phyloP scores from a whole-genome alignment of 2,329 filamentous ascomycete genomes.

The Claviceps cyperi region DNA sequence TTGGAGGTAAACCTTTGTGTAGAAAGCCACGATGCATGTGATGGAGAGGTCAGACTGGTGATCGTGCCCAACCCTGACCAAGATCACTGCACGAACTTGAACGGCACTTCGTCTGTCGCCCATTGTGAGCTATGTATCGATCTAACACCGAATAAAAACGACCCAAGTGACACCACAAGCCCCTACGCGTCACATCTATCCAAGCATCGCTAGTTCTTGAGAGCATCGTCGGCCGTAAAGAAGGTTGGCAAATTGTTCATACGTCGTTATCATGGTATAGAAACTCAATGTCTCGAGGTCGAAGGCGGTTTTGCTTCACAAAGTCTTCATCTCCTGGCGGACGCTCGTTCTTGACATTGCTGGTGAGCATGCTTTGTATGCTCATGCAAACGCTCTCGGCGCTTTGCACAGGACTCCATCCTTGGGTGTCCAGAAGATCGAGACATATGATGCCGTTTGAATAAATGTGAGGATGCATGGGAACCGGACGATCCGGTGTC shows the following conservation, averaged over 20 bases:
- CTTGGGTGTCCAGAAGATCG: slow-evolving; percentile 72
- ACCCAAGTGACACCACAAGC: not conserved
- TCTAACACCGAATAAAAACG: not conserved
- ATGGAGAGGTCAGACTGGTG: too few species aligned
- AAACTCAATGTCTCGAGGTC: slow-evolving; percentile 83
- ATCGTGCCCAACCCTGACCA: too few species aligned
- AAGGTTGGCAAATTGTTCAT: slow-evolving; percentile 16
- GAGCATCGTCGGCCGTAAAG: not conserved
- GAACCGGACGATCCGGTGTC: slow-evolving; percentile 52
- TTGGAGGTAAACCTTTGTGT: too few species aligned
- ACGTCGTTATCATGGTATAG: slow-evolving; percentile 84
- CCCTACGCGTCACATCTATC: not conserved
- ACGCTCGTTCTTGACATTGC: slow-evolving; percentile 81
- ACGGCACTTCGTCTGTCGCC: not conserved
- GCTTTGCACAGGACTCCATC: slow-evolving; percentile 94
- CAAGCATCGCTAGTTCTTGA: not conserved
- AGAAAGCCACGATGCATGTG: too few species aligned
- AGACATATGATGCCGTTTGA: slow-evolving; percentile 98
- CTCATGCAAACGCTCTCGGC: slow-evolving; percentile 96
- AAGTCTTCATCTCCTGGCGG: slow-evolving; percentile 86
- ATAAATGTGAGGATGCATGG: slow-evolving; percentile 95
- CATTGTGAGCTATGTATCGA: not conserved
- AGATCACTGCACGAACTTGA: too few species aligned
- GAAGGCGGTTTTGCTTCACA: slow-evolving; percentile 60
- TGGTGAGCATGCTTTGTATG: slow-evolving; percentile 94